These are phyloP conservation scores for Fomitopsis betulina DNA, from an alignment of 1,284 basidiomycete genomes.

Conservation along the genomic window DNA sequence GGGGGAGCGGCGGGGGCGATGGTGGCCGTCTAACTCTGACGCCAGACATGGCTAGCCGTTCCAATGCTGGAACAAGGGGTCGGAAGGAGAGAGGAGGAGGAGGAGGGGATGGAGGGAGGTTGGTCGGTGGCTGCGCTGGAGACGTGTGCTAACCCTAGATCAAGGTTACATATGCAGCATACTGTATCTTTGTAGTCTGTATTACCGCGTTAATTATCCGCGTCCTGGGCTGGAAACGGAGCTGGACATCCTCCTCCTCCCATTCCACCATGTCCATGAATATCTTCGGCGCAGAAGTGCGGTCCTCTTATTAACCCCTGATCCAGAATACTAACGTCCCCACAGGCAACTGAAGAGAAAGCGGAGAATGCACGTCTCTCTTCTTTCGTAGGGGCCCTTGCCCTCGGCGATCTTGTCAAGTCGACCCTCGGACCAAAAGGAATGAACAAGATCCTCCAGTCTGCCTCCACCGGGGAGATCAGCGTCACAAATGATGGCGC, in stretches of 20 bases:
- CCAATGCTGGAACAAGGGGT: slow-evolving; percentile 1
- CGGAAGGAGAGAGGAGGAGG: slow-evolving; percentile 6
- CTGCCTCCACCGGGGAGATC: slow-evolving; percentile 86
- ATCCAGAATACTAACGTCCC: neutral
- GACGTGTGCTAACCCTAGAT: slow-evolving; percentile 11
- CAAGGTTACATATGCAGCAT: neutral
- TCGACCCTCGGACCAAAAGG: slow-evolving; percentile 97
- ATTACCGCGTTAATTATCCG: neutral
- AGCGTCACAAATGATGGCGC: slow-evolving; percentile 99
- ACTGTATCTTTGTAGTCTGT: neutral
- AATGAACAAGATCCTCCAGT: slow-evolving; percentile 96
- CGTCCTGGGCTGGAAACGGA: too few relatives aligned
- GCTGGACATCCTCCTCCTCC: too few relatives aligned
- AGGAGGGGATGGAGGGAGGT: neutral
- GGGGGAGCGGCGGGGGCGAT: slow-evolving; percentile 50
- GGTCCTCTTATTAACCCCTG: too few relatives aligned
- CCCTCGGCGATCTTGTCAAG: slow-evolving; percentile 96
- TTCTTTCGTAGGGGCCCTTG: slow-evolving; percentile 96
- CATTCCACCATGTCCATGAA: slow-evolving; percentile 36
- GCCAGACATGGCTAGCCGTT: slow-evolving; percentile 24
- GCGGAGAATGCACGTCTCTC: slow-evolving; percentile 99
- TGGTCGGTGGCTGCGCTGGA: slow-evolving; percentile 6
- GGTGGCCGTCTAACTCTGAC: slow-evolving; percentile 57
- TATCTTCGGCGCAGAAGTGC: slow-evolving; percentile 43
- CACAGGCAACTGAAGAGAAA: slow-evolving; percentile 91